These are phyloP conservation scores for Massariosphaeria phaeospora DNA, from an alignment of 495 filamentous ascomycete species.

Conservation along the genomic window DNA sequence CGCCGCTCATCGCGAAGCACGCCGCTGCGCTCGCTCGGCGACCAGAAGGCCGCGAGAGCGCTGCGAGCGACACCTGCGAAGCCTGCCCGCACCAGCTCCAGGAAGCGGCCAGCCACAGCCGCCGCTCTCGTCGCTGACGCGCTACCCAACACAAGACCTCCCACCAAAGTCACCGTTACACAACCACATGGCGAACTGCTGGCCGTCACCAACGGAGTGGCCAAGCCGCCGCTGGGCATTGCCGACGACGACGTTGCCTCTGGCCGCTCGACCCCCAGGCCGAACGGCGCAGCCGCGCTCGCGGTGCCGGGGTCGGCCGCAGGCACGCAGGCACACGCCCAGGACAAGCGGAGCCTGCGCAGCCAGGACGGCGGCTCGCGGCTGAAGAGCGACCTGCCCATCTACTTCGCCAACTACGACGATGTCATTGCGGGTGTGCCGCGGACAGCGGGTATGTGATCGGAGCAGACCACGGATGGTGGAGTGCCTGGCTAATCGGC, in stretches of 20 bases:
- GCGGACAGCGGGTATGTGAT: constrained; percentile 63
- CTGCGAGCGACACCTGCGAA: not conserved
- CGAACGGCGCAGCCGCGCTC: constrained; percentile 11
- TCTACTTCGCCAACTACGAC: constrained; percentile 88
- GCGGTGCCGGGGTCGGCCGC: constrained; percentile 11
- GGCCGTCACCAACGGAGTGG: constrained; percentile 38
- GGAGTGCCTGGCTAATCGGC: not conserved
- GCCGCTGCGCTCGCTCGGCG: constrained; percentile 6
- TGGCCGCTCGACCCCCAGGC: constrained; percentile 19
- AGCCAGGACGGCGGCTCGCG: constrained; percentile 49
- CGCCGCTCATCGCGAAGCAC: constrained; percentile 12
- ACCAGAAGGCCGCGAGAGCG: constrained; percentile 5
- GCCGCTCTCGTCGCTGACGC: constrained; percentile 15
- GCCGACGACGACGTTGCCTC: constrained; percentile 31
- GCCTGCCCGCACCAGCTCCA: constrained; percentile 12
- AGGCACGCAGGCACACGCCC: constrained; percentile 1
- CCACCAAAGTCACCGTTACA: constrained; percentile 36
- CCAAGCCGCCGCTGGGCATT: constrained; percentile 23
- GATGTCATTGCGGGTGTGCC: constrained; percentile 78
- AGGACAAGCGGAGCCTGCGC: constrained; percentile 43
- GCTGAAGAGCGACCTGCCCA: constrained; percentile 80
- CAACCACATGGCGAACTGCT: constrained; percentile 37
- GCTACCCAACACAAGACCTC: constrained; percentile 30
- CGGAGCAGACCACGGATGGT: not conserved
- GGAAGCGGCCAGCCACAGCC: constrained; percentile 24